These are phyloP conservation scores for Nakazawaea sp. DNA, from an alignment of 805 yeast species.

Conservation along the genomic window DNA sequence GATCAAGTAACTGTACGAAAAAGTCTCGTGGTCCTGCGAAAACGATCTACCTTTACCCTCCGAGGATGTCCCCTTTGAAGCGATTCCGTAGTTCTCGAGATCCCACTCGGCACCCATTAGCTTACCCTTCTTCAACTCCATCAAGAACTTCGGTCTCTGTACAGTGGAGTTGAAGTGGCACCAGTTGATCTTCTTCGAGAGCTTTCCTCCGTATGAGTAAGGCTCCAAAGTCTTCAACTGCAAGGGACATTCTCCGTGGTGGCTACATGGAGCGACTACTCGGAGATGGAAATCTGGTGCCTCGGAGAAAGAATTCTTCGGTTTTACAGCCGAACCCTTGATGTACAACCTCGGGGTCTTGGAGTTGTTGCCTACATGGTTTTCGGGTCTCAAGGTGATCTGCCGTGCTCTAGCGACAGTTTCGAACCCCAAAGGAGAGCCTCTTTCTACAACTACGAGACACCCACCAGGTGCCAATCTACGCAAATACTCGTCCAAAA, in stretches of 20 bases:
- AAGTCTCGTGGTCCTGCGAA: constrained; percentile 63
- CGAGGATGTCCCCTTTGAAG: constrained; percentile 36
- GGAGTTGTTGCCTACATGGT: constrained; percentile 43
- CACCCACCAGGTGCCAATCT: constrained; percentile 74
- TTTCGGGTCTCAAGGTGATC: constrained; percentile 81
- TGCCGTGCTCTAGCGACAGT: constrained; percentile 86
- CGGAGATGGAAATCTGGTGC: constrained; percentile 43
- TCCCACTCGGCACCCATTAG: constrained; percentile 70
- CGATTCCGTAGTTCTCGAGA: constrained; percentile 46
- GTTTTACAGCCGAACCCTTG: constrained; percentile 38
- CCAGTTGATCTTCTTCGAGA: constrained; percentile 43
- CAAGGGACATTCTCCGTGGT: constrained; percentile 80
- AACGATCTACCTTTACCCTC: constrained; percentile 77
- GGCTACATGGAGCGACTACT: constrained; percentile 86
- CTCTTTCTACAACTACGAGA: constrained; percentile 76
- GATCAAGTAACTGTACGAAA: constrained; percentile 69
- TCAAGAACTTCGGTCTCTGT: constrained; percentile 68
- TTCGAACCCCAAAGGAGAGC: constrained; percentile 87
- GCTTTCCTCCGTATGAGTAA: constrained; percentile 48
- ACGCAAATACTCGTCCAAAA: constrained; percentile 49
- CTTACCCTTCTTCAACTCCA: constrained; percentile 82
- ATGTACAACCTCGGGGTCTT: constrained; percentile 68
- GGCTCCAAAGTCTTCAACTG: constrained; percentile 70
- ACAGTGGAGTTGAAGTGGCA: constrained; percentile 71
- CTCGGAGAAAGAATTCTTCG: constrained; percentile 28